These are phyloP conservation scores for Hemisphaericaspora lyxosophila DNA, from an alignment of 1,139 yeast genomes.

Conservation along the genomic window DNA sequence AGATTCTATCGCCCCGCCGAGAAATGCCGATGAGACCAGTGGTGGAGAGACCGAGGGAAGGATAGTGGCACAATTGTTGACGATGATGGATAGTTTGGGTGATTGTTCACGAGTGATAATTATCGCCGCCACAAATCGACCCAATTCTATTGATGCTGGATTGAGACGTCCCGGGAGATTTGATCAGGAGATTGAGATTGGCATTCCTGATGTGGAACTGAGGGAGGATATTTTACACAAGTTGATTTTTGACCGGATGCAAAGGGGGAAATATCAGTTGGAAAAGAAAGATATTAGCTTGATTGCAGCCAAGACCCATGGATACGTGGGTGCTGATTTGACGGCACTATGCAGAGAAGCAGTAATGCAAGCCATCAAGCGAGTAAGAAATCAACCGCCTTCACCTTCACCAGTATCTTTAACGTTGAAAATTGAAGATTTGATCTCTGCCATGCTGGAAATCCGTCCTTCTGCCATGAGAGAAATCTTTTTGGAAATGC, in stretches of 20 bases:
- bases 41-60: slow-evolving; percentile 87
- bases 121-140: slow-evolving; percentile 82
- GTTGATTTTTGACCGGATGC: slow-evolving; percentile 64
- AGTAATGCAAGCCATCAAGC: slow-evolving; percentile 76
- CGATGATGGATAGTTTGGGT: slow-evolving; percentile 88
- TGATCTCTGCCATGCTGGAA: slow-evolving; percentile 67
- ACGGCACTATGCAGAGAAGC: slow-evolving; percentile 86
- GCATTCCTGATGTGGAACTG: slow-evolving; percentile 72
- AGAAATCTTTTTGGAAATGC: slow-evolving; percentile 90
- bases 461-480: slow-evolving; percentile 96
- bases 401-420: slow-evolving; percentile 22
- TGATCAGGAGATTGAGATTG: slow-evolving; percentile 81
- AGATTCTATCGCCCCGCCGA: slow-evolving; percentile 83
- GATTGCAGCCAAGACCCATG: slow-evolving; percentile 65
- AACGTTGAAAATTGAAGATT: slow-evolving; percentile 48
- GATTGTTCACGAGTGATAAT: slow-evolving; percentile 66
- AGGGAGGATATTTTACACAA: slow-evolving; percentile 62
- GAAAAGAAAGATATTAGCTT: slow-evolving; percentile 50
- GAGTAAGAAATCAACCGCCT: slow-evolving; percentile 39
- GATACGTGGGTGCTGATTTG: slow-evolving; percentile 79
- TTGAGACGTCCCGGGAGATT: slow-evolving; percentile 69
- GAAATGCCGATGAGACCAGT: slow-evolving; percentile 65
- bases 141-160: slow-evolving; percentile 69
- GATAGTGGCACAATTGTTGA: slow-evolving; percentile 82
- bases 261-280: slow-evolving; percentile 52